phyloP scores from a whole-genome alignment of 78 protist genomes.

The Dictyostelium intermedium region DNA sequence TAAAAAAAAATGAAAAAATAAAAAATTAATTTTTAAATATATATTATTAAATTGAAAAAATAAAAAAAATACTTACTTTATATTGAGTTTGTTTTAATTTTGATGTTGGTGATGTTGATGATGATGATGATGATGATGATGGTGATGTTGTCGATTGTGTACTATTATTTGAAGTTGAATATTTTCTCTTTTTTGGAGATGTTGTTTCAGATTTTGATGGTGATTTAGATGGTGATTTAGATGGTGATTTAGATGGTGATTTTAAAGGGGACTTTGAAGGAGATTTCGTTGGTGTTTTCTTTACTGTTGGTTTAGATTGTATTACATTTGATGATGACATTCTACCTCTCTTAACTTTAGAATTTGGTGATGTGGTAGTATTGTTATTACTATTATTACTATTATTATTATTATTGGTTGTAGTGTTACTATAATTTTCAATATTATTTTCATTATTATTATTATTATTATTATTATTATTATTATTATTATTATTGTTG shows the following conservation, averaged over 20 bases:
- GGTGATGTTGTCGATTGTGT: not conserved
- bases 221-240: not conserved
- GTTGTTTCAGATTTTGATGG: not conserved
- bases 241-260: not conserved
- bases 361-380: not conserved
- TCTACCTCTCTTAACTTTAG: not conserved
- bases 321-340: not conserved
- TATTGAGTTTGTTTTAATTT: not conserved
- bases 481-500: not conserved
- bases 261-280: not conserved
- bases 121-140: too few relatives aligned
- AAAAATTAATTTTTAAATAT: not conserved
- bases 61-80: not conserved
- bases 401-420: not conserved
- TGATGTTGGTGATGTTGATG: constrained; percentile 24
- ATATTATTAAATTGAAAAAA: too few relatives aligned
- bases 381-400: not conserved
- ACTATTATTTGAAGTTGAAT: not conserved
- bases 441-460: not conserved
- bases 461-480: not conserved
- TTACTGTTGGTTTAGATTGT: not conserved
- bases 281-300: not conserved
- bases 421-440: not conserved
- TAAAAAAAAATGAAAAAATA: not conserved
- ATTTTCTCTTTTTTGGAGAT: constrained; percentile 22